Base-by-base conservation (phyloP, 192 early-diverging fungal species). In the Phycomyces blakesleeanus region DNA sequence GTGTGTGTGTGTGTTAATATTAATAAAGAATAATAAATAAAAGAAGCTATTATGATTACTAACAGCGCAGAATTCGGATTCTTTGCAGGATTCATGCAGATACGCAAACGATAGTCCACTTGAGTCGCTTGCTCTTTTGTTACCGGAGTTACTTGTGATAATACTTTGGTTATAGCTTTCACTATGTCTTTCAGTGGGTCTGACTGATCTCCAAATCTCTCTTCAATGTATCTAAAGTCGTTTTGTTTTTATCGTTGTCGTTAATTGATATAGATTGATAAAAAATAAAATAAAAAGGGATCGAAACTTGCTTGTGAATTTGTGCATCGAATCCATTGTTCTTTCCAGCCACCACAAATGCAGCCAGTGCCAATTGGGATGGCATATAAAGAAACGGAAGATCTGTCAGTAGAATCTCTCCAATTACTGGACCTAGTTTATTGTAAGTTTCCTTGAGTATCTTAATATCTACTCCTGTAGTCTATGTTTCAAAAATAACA, bases 341-440 rank as follows among this genome's bases (percentile, higher is more conserved):
- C 44, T 71, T 75, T 5, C 81, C 76, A 7, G 89, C 83, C 55
- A 89, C 69, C 69, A 79, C 77, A 66, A 88, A 68, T 15, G 82
- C 78, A 4, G 85, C 85, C 61, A 92, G 54, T 1, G 89, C 89
- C 59, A 90, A 85, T 76, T 92, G 90, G 4, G 89, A 77, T 37
- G 90, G 87, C 66, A 88, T 86, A 67, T 90, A 92, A 37, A 85
- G 57, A 60, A 90, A 88, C 27, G 82, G 79, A n/a, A 87, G 71
- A 54, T 92, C 90, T 0, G 90, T 89, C 44, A 85, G 68, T 20
- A 92, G 66, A 5, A 87, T 85, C 22, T 76, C 76, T 22, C 80
- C 76, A 55, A 89, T 86, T 29, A 69, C 66, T 38, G 74, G 72
- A 25, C 77, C 57, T 0, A 83, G 80, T 50, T 76, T 72, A 16